Evolutionary conservation across 257 asterid species (phyloP).

Genomic region (Solanum gracilifrons): DNA sequence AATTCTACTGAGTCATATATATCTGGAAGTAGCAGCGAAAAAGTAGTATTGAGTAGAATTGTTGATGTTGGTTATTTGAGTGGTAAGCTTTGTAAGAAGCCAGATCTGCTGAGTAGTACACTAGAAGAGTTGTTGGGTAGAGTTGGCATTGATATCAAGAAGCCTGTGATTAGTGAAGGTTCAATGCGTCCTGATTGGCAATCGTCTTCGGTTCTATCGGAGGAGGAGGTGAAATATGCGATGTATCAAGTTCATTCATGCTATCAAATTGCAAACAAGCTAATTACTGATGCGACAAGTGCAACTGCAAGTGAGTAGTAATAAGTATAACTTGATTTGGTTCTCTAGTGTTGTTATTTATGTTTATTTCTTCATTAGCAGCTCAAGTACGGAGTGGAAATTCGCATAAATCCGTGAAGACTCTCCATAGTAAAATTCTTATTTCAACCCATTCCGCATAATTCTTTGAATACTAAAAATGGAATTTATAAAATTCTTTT

Average conservation of each 20-base stretch:
- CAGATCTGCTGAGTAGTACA: neutral
- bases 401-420: no score
- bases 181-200: neutral
- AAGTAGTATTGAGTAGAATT: neutral
- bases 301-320: neutral
- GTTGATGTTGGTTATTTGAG: neutral
- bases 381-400: no score
- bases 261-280: neutral
- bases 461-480: no score
- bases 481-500: no score
- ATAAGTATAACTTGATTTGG: neutral
- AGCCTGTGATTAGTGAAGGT: neutral
- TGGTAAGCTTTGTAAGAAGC: neutral
- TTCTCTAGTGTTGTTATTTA: no score
- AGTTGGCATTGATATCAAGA: neutral
- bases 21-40: accelerated
- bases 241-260: neutral
- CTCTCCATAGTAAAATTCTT: no score
- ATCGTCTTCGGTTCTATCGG: neutral
- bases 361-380: neutral
- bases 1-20: neutral
- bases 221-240: neutral
- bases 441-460: no score
- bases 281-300: neutral
- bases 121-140: neutral